A percentile compares a stretch with the other conserved stretches of the same genome.
Conservation (phyloP, 2,329 filamentous ascomycete species). For the Fusarium sp. region DNA sequence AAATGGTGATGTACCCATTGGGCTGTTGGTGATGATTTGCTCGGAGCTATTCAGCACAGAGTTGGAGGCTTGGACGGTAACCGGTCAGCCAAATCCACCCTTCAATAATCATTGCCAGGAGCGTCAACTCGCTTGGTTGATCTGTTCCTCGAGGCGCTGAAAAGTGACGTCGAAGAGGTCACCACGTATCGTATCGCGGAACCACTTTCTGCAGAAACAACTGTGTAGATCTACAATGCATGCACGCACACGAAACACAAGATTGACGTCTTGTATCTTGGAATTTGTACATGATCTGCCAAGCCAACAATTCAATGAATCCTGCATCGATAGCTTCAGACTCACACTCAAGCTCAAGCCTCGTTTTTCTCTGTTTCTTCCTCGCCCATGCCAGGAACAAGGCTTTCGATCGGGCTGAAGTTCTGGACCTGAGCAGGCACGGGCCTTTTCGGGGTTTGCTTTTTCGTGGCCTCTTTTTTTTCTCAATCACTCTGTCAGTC, state of each 20-base stretch:
- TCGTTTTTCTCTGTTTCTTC: slow-evolving; percentile 4
- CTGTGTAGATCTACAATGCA: slow-evolving; percentile 20
- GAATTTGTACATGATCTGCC: slow-evolving; percentile 20
- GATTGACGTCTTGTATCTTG: slow-evolving; percentile 6
- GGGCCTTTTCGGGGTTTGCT: slow-evolving; percentile 28
- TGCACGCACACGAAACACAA: slow-evolving; percentile 29
- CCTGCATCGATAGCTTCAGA: background rate
- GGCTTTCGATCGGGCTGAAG: slow-evolving; percentile 6
- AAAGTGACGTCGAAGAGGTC: slow-evolving; percentile 23
- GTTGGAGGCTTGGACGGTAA: background rate
- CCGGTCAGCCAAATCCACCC: too few species aligned
- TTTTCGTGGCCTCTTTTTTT: slow-evolving; percentile 18
- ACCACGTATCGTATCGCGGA: slow-evolving; percentile 5
- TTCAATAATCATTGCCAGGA: background rate
- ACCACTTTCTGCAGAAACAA: slow-evolving; percentile 29
- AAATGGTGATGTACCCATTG: background rate
- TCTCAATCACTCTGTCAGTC: slow-evolving; percentile 10
- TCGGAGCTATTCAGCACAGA: background rate
- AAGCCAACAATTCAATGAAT: slow-evolving; percentile 1
- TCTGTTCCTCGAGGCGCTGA: slow-evolving; percentile 27
- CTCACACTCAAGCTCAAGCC: slow-evolving; percentile 26
- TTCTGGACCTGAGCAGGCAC: slow-evolving; percentile 31
- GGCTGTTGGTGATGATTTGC: background rate
- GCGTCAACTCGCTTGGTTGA: background rate
- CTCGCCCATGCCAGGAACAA: slow-evolving; percentile 24